A percentile compares a stretch with the other conserved stretches of the same genome.
Conservation (phyloP, 73 alveolate genomes). For the Strombidium stylifer region DNA sequence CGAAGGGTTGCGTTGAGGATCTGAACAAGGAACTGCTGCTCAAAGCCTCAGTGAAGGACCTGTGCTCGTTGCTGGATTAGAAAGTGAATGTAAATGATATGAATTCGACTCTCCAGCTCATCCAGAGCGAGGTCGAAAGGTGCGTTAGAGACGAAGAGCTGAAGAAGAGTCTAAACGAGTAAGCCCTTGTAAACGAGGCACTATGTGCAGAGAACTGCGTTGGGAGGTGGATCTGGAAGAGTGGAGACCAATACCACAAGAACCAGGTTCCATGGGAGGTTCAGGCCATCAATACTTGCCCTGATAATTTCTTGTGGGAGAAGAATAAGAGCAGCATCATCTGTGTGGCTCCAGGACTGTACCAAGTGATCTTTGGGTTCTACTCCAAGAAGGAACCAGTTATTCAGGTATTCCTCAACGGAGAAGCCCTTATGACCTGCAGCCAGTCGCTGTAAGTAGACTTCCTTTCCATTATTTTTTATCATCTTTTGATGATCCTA, state of each 20-base stretch:
- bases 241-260: constrained; percentile 83
- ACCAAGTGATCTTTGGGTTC: constrained; percentile 93
- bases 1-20: constrained; percentile 75
- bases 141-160: constrained; percentile 66
- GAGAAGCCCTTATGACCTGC: constrained; percentile 91
- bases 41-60: constrained; percentile 78
- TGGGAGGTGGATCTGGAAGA: constrained; percentile 97
- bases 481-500: too few species aligned
- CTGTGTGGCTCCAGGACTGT: constrained; percentile 95
- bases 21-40: constrained; percentile 77
- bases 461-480: background rate
- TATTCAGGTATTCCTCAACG: constrained; percentile 90
- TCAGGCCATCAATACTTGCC: constrained; percentile 90
- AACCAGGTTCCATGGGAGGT: constrained; percentile 95
- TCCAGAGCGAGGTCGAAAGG: constrained; percentile 77
- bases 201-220: constrained; percentile 91
- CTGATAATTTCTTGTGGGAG: constrained; percentile 98
- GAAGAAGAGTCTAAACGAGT: constrained; percentile 63
- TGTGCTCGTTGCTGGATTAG: constrained; percentile 62
- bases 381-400: constrained; percentile 93
- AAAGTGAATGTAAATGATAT: constrained; percentile 86
- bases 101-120: constrained; percentile 66
- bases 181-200: constrained; percentile 87
- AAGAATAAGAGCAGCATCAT: constrained; percentile 83
- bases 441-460: constrained; percentile 37